Evolutionary conservation across 2,329 filamentous ascomycete species (phyloP), one percentile per base, ranked within the genome.

Genomic region (Xylariaceae sp.): DNA sequence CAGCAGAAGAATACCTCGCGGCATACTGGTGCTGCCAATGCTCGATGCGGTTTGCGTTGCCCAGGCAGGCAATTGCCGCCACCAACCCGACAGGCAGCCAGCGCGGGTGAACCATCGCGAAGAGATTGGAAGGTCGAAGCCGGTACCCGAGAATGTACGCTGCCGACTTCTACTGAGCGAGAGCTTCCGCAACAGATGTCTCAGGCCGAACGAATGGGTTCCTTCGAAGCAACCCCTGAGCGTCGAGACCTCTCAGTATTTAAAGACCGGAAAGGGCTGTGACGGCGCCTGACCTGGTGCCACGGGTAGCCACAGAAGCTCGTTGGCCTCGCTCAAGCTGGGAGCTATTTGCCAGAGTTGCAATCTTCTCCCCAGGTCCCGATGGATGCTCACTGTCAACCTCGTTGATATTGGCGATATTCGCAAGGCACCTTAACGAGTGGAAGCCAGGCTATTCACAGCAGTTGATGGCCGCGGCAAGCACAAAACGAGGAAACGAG

Each of bases 91-190:
- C 50, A 39, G 43, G 49, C 9, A 57, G 30, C 18, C 37, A 41
- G 18, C 34, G 44, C 30, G 36, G 24, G 19, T 39, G 38, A 33
- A 56, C 48, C 57, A 60, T 60, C 31, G 28, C 44, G 43, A 43
- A 37, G 27, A 27, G 42, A 36, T 16, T 36, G 21, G 21, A 24
- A 24, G 6, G 21, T 6, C 11, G 21, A 6, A 24, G 11, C 21
- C 11, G 21, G 21, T 24, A 11, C 6, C 21, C 21, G 6, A 24
- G 26, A 15, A 8, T 17, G 6, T 16, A 14, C 17, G 6, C 17
- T 17, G 7, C 21, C 6, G 21, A 7, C 11, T 24, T 24, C 6
- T 24, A 7, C 21, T 7, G 21, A 24, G 21, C 21, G 21, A 24
- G 11, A 11, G 11, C 11, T 24, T 11, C 21, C 11, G 21, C 21